phyloP scores from a whole-genome alignment of 169 alveolate genomes.

The Eimeria zaria region DNA sequence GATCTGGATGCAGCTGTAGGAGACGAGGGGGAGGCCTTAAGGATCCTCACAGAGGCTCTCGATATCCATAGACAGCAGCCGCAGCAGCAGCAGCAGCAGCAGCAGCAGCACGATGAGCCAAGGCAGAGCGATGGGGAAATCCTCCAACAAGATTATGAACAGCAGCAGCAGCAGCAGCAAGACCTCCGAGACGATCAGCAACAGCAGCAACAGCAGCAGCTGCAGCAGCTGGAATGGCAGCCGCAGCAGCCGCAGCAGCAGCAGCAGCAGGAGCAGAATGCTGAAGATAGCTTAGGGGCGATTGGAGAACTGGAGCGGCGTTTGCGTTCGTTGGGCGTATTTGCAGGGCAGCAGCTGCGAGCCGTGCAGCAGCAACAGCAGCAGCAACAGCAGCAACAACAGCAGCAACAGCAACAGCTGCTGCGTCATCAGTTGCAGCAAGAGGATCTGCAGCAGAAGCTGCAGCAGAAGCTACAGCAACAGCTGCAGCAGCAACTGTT shows the following conservation, averaged over 20 bases:
- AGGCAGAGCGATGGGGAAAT: neutral
- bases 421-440: slow-evolving; percentile 28
- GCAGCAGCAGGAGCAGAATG: slow-evolving; percentile 39
- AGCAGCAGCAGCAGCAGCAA: slow-evolving; percentile 27
- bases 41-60: slow-evolving; percentile 18
- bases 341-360: slow-evolving; percentile 58
- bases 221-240: neutral
- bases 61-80: slow-evolving; percentile 22
- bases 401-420: no score
- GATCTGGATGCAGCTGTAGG: neutral
- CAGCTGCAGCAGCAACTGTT: slow-evolving; percentile 45
- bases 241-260: neutral
- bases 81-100: slow-evolving; percentile 17
- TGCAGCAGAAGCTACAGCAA: slow-evolving; percentile 23
- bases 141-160: neutral
- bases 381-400: slow-evolving; percentile 36
- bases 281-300: slow-evolving; percentile 22
- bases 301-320: slow-evolving; percentile 14
- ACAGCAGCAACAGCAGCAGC: slow-evolving; percentile 22
- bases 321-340: slow-evolving; percentile 4
- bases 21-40: slow-evolving; percentile 39
- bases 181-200: slow-evolving; percentile 15
- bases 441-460: slow-evolving; percentile 10
- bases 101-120: slow-evolving; percentile 25
- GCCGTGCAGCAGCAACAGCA: slow-evolving; percentile 53